These are phyloP conservation scores for Marchantia paleacea DNA, from an alignment of 225 moss, liverwort and hornwort genomes.

Conservation along the genomic window DNA sequence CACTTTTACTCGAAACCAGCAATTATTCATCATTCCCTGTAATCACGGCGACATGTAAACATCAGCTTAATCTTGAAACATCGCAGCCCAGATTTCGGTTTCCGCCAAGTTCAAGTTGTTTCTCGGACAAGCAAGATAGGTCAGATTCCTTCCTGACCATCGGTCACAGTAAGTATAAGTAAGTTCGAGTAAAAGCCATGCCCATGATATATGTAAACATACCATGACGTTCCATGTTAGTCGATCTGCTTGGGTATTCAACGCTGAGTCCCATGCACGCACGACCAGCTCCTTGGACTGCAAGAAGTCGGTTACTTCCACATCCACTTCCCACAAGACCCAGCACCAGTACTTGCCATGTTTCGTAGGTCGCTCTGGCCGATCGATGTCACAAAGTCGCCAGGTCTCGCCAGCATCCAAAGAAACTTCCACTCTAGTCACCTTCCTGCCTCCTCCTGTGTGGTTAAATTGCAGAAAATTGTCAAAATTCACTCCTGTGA, in stretches of 20 bases:
- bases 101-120: neutral
- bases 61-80: neutral
- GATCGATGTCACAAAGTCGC: constrained; percentile 59
- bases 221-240: constrained; percentile 99
- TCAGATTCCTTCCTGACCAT: neutral
- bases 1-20: constrained; percentile 80
- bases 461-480: neutral
- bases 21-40: constrained; percentile 99
- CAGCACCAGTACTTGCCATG: constrained; percentile 95
- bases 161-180: neutral
- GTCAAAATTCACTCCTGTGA: neutral
- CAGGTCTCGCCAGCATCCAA: constrained; percentile 67
- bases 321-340: constrained; percentile 77
- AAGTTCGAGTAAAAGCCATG: neutral
- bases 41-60: neutral
- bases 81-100: neutral
- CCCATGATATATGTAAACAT: neutral
- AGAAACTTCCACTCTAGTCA: constrained; percentile 73
- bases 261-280: constrained; percentile 78
- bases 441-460: constrained; percentile 81
- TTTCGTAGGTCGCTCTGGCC: constrained; percentile 61
- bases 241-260: constrained; percentile 80
- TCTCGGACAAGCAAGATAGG: neutral
- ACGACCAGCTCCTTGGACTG: constrained; percentile 70
- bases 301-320: constrained; percentile 69